phyloP scores from a whole-genome alignment of 2,329 filamentous ascomycete genomes.

The Clarireedia hainanense region DNA sequence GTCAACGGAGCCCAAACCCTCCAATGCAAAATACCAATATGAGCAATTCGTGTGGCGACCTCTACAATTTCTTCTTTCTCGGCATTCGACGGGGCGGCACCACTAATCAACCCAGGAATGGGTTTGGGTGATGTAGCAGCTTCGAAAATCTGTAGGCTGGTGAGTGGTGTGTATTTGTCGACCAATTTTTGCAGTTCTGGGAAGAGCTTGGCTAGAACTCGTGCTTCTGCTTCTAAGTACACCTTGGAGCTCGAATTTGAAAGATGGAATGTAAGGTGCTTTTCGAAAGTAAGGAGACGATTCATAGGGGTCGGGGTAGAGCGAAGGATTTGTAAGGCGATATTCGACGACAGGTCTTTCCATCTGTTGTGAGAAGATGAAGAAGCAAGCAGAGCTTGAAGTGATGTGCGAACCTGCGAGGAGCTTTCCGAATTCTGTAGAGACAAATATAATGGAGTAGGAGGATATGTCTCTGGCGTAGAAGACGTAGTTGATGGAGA shows the following conservation, averaged over 20 bases:
- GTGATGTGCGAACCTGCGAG: constrained; percentile 21
- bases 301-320: constrained; percentile 25
- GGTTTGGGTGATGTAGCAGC: constrained; percentile 24
- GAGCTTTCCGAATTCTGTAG: constrained; percentile 18
- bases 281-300: constrained; percentile 26
- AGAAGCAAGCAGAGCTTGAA: constrained; percentile 27
- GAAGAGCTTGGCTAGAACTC: constrained; percentile 22
- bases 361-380: constrained; percentile 23
- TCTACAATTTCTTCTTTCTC: constrained; percentile 42
- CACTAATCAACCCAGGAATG: constrained; percentile 3
- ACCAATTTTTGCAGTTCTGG: constrained; percentile 26
- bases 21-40: constrained; percentile 84
- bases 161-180: constrained; percentile 24
- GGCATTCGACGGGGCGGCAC: background rate
- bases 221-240: constrained; percentile 26
- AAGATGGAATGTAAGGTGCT: constrained; percentile 25
- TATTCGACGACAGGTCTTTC: constrained; percentile 18
- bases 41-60: constrained; percentile 70
- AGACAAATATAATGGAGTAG: constrained; percentile 24
- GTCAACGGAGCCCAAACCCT: constrained; percentile 74
- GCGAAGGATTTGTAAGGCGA: constrained; percentile 29
- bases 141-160: constrained; percentile 28
- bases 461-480: constrained; percentile 19
- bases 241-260: constrained; percentile 22
- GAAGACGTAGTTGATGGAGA: constrained; percentile 26